phyloP scores from a whole-genome alignment of 2,329 filamentous ascomycete species.

The Alternaria infectoria region DNA sequence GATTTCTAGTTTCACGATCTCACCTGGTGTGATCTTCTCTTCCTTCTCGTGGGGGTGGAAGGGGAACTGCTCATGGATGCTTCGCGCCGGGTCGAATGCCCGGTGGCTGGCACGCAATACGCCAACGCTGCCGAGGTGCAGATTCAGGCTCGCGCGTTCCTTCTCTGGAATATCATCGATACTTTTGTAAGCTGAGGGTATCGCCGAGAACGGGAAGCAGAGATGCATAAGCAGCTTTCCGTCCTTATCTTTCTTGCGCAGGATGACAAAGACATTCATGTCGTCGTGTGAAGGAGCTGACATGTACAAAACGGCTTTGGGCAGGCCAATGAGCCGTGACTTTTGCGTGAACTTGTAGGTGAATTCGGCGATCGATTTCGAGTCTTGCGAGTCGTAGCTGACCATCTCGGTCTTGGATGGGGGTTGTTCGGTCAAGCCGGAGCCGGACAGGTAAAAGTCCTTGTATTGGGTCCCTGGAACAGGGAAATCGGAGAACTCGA shows the following conservation, averaged over 20 bases:
- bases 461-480: constrained; percentile 22
- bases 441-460: constrained; percentile 13
- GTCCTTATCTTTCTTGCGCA: constrained; percentile 53
- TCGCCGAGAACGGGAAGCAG: constrained; percentile 49
- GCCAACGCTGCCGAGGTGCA: constrained; percentile 53
- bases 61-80: constrained; percentile 33
- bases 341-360: constrained; percentile 41
- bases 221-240: constrained; percentile 46
- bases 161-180: constrained; percentile 65
- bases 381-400: constrained; percentile 25
- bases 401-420: constrained; percentile 1
- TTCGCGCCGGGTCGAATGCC: constrained; percentile 31
- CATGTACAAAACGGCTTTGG: constrained; percentile 58
- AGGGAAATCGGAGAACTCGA: constrained; percentile 23
- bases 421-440: constrained; percentile 5
- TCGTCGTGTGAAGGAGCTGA: constrained; percentile 53
- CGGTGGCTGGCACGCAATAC: constrained; percentile 56
- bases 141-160: constrained; percentile 49
- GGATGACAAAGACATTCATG: constrained; percentile 52
- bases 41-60: constrained; percentile 51
- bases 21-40: constrained; percentile 51
- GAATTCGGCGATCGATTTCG: constrained; percentile 19
- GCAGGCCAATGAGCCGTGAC: constrained; percentile 53
- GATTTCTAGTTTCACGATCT: constrained; percentile 56
- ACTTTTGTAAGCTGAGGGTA: constrained; percentile 29